phyloP scores from a whole-genome alignment of 23 red algal genomes.

The Gracilaria gracilis region DNA sequence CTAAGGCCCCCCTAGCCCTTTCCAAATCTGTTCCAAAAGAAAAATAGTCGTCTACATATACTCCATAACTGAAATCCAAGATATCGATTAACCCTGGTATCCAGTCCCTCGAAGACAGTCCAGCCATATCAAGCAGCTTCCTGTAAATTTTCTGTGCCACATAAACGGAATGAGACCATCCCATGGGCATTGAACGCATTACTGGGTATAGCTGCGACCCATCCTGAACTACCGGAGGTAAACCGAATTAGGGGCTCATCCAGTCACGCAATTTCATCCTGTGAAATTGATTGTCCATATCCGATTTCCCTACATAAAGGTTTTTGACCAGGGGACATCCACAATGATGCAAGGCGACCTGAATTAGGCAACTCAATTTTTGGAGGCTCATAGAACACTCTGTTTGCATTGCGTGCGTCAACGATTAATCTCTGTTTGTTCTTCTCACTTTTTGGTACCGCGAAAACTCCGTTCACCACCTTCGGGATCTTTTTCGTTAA shows the following conservation, averaged over 20 bases:
- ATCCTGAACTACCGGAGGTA: background rate
- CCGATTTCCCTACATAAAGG: slow-evolving; percentile 5
- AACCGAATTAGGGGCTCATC: background rate
- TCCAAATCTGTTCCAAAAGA: no score
- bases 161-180: slow-evolving; percentile 20
- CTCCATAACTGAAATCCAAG: no score
- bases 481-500: background rate
- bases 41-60: no score
- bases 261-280: background rate
- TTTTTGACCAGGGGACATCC: background rate
- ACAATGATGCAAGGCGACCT: background rate
- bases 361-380: slow-evolving; percentile 2
- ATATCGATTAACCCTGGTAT: no score
- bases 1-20: no score
- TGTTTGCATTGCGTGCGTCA: slow-evolving; percentile 6
- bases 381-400: background rate
- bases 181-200: slow-evolving; percentile 17
- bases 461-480: slow-evolving; percentile 11
- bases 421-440: background rate
- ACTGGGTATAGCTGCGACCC: background rate
- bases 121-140: background rate
- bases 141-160: background rate
- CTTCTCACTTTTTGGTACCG: background rate
- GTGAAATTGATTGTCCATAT: slow-evolving; percentile 36
- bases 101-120: background rate